Conservation (phyloP, 805 yeast species). For the Cyberlindnera amylophila region DNA sequence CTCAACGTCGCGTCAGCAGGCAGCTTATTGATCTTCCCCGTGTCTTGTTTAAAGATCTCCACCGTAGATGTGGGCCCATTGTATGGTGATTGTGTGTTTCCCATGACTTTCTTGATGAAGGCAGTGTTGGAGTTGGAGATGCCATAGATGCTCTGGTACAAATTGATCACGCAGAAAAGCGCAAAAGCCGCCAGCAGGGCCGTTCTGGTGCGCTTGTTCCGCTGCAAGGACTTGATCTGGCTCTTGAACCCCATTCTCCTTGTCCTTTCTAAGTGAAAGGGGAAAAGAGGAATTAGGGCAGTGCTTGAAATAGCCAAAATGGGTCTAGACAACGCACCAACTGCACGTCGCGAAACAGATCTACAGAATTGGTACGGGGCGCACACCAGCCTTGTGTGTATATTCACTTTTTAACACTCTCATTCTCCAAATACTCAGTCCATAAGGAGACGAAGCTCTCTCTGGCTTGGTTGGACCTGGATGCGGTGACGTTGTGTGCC, state of each 20-base stretch:
- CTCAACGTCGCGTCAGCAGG: constrained; percentile 30
- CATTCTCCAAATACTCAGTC: constrained; percentile 78
- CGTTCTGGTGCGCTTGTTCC: constrained; percentile 5
- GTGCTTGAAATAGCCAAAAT: too few species aligned
- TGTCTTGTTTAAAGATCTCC: constrained; percentile 7
- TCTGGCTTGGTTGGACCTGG: constrained; percentile 18
- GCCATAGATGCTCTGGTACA: constrained; percentile 16
- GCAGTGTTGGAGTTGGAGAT: constrained; percentile 5
- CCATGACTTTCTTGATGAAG: background rate
- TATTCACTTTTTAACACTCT: constrained; percentile 35
- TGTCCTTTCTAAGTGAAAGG: too few species aligned
- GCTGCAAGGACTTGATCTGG: constrained; percentile 1
- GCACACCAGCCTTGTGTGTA: too few species aligned
- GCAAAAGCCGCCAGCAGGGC: constrained; percentile 1
- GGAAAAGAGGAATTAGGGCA: too few species aligned
- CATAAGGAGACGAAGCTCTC: constrained; percentile 68
- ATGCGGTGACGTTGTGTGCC: constrained; percentile 31
- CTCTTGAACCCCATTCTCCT: too few species aligned
- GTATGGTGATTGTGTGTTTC: background rate
- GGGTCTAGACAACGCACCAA: too few species aligned
- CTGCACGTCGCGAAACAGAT: too few species aligned
- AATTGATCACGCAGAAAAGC: constrained; percentile 4
- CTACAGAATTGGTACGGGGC: too few species aligned
- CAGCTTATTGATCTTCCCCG: constrained; percentile 3
- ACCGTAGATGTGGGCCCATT: constrained; percentile 1